phyloP scores from a whole-genome alignment of 331 rosid genomes.

The Malus hybrid region DNA sequence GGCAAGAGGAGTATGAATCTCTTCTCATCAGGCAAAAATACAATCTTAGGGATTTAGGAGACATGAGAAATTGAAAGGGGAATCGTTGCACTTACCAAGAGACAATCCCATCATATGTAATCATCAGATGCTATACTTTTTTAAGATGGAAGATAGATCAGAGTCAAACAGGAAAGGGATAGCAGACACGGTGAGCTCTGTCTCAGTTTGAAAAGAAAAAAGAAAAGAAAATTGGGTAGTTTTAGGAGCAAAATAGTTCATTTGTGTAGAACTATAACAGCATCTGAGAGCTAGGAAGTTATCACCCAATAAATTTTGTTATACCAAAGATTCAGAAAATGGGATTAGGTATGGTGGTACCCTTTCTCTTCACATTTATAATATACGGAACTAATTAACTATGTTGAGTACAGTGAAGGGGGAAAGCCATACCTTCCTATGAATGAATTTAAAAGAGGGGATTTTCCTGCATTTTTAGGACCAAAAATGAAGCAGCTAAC shows the following conservation, averaged over 20 bases:
- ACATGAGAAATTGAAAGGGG: neutral
- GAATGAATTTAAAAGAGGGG: too few species aligned
- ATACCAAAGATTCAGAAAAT: neutral
- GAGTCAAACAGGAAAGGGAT: neutral
- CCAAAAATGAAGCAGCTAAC: too few species aligned
- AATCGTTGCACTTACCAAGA: neutral
- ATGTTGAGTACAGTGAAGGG: neutral
- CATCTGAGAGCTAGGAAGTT: neutral
- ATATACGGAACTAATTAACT: neutral
- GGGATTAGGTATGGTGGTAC: neutral
- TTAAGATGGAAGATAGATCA: neutral
- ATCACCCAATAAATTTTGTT: neutral
- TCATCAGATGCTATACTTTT: neutral
- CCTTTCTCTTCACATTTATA: neutral
- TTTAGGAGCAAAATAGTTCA: neutral
- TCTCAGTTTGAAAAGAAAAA: neutral
- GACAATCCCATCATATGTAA: neutral
- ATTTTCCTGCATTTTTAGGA: too few species aligned
- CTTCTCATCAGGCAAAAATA: too few species aligned
- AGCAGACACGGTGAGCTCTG: neutral
- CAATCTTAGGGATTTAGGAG: neutral
- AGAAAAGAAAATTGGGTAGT: neutral
- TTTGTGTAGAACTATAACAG: neutral
- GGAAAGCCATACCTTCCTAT: too few species aligned
- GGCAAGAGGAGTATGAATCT: too few species aligned